Percentiles rank a stretch among this genome's conserved stretches.
phyloP scores from a whole-genome alignment of 257 asterid species.

The Anisodus tanguticus region DNA sequence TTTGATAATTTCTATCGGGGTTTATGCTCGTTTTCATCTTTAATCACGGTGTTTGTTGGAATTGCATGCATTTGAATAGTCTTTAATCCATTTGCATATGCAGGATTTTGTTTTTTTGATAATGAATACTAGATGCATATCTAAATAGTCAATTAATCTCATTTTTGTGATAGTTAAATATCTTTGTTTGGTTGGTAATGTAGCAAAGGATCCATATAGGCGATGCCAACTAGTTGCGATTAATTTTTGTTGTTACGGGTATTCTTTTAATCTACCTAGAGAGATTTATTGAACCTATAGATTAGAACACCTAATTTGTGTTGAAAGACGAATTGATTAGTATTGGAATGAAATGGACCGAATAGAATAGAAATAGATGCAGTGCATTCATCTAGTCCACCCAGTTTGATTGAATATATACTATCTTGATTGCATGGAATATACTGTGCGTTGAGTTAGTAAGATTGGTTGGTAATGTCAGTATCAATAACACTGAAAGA shows the following conservation, averaged over 20 bases:
- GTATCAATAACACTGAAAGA: not conserved
- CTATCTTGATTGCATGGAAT: not conserved
- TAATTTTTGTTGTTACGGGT: slow-evolving; percentile 7
- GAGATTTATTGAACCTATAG: not conserved
- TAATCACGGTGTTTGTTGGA: not conserved
- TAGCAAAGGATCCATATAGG: not conserved
- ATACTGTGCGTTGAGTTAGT: not conserved
- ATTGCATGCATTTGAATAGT: not conserved
- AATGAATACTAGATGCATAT: not conserved
- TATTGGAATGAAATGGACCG: not conserved
- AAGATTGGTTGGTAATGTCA: not conserved
- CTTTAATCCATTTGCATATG: not conserved
- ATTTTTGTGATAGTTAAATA: not conserved
- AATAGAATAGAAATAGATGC: not conserved
- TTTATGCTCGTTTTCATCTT: not conserved
- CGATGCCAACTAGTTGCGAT: not conserved
- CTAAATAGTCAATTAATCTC: not conserved
- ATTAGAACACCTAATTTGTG: not conserved
- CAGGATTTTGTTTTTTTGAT: not conserved
- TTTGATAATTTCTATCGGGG: not conserved
- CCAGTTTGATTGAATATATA: not conserved
- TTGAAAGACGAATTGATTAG: not conserved
- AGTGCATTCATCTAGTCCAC: not conserved
- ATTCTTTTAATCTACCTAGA: not conserved
- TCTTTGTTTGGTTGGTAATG: not conserved